A percentile compares a stretch with the other conserved stretches of the same genome.
These are phyloP conservation scores for Coemansia sp. DNA, from an alignment of 192 early-diverging fungal species.

Conservation along the genomic window DNA sequence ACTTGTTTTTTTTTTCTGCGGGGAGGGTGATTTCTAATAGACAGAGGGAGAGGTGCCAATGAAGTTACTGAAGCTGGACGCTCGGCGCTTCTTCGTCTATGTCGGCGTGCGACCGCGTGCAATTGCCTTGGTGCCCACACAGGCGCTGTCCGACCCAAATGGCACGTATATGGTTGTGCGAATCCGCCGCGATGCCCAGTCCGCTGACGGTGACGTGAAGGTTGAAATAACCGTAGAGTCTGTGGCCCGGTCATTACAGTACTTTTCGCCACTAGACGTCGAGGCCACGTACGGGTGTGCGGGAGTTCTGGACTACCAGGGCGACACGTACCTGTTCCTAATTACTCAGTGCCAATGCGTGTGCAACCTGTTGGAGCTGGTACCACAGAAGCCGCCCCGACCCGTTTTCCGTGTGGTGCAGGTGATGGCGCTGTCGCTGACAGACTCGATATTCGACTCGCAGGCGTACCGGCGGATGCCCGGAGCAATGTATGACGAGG, in stretches of 20 bases:
- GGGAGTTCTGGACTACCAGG: constrained; percentile 43
- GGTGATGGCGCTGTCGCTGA: constrained; percentile 75
- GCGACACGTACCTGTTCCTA: constrained; percentile 65
- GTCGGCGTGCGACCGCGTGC: constrained; percentile 52
- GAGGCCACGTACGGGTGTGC: constrained; percentile 45
- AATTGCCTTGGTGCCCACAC: constrained; percentile 56
- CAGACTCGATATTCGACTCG: constrained; percentile 65
- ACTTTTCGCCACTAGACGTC: constrained; percentile 33
- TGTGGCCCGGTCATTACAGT: constrained; percentile 10
- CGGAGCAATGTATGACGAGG: constrained; percentile 37
- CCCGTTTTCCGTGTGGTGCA: constrained; percentile 59
- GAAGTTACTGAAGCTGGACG: constrained; percentile 20
- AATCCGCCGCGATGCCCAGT: background rate
- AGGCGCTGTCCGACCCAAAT: constrained; percentile 38
- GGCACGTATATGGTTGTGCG: constrained; percentile 19
- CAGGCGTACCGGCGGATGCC: constrained; percentile 25
- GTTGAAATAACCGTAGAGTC: constrained; percentile 12
- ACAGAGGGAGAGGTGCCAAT: background rate
- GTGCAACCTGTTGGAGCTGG: constrained; percentile 55
- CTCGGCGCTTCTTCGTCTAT: constrained; percentile 47
- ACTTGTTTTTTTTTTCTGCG: background rate
- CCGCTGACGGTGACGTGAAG: constrained; percentile 1
- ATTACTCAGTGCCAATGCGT: constrained; percentile 60
- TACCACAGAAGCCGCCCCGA: constrained; percentile 37
- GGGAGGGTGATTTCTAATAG: background rate